Percentiles rank a stretch among this genome's conserved stretches.
Evolutionary conservation across 2,329 filamentous ascomycete genomes (phyloP).

Genomic region (Alternaria ethzedia): DNA sequence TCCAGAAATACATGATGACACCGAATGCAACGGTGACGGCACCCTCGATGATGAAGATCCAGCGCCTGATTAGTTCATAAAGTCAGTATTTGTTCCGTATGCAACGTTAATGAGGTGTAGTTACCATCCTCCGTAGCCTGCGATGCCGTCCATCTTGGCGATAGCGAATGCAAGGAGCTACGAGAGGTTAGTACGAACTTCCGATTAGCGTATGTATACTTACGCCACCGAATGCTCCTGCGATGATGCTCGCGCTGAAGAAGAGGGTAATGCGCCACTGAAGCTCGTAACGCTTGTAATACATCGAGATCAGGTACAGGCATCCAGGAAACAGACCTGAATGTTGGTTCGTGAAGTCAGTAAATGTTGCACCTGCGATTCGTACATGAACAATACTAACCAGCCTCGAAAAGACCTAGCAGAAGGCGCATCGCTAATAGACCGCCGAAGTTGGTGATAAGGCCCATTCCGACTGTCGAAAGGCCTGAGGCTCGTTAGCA

Average conservation of each 20-base stretch:
- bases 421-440: constrained; percentile 56
- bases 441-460: constrained; percentile 55
- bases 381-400: constrained; percentile 34
- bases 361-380: not conserved
- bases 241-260: constrained; percentile 51
- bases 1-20: constrained; percentile 56
- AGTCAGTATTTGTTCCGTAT: not conserved
- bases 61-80: constrained; percentile 20
- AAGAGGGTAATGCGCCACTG: constrained; percentile 52
- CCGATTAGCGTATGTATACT: not conserved
- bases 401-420: constrained; percentile 49
- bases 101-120: not conserved
- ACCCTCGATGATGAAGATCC: constrained; percentile 43
- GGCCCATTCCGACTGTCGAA: constrained; percentile 54
- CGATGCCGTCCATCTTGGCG: constrained; percentile 65
- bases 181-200: not conserved
- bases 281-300: constrained; percentile 54
- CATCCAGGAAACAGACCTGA: constrained; percentile 22
- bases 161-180: constrained; percentile 57
- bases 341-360: not conserved
- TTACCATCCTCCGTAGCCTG: constrained; percentile 45
- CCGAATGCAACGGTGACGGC: constrained; percentile 46
- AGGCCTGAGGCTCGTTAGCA: constrained; percentile 19
- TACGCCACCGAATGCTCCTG: constrained; percentile 51
- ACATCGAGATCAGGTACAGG: constrained; percentile 45